These are phyloP conservation scores for Aureobasidium uvarum DNA, from an alignment of 2,329 filamentous ascomycete genomes.

Conservation along the genomic window DNA sequence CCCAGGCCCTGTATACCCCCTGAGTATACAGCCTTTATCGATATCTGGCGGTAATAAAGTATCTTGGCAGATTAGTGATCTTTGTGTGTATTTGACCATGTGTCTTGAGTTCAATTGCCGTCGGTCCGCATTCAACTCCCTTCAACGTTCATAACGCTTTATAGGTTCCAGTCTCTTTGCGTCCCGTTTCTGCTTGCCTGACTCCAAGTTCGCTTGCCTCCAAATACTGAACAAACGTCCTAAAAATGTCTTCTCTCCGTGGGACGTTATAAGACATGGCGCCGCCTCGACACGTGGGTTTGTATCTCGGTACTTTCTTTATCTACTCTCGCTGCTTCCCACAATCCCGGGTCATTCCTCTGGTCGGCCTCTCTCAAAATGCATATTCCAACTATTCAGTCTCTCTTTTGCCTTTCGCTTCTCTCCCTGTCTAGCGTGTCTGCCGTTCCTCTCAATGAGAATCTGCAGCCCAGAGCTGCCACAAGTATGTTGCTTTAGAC, in stretches of 20 bases:
- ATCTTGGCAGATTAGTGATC: constrained; percentile 10
- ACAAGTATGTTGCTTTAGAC: background rate
- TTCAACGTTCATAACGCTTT: constrained; percentile 15
- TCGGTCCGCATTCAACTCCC: constrained; percentile 8
- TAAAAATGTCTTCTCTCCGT: background rate
- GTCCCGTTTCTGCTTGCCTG: constrained; percentile 4
- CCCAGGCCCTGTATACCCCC: background rate
- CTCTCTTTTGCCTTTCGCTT: constrained; percentile 23
- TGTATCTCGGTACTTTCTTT: background rate
- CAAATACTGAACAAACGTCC: constrained; percentile 15
- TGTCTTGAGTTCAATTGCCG: constrained; percentile 22
- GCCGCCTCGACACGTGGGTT: constrained; percentile 4
- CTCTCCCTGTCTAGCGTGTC: constrained; percentile 14
- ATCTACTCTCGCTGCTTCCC: background rate
- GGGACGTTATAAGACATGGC: constrained; percentile 20
- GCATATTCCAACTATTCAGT: constrained; percentile 18
- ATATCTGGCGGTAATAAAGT: background rate
- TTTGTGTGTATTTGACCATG: background rate
- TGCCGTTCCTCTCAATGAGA: constrained; percentile 19
- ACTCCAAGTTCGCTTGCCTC: background rate
- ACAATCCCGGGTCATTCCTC: background rate
- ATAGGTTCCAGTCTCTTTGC: constrained; percentile 2
- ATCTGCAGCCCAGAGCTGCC: constrained; percentile 14
- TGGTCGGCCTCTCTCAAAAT: constrained; percentile 6
- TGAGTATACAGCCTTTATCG: background rate